Percentiles rank a stretch among this genome's conserved stretches.
Conservation (phyloP, 805 yeast species). For the Jamesozyma piceae region DNA sequence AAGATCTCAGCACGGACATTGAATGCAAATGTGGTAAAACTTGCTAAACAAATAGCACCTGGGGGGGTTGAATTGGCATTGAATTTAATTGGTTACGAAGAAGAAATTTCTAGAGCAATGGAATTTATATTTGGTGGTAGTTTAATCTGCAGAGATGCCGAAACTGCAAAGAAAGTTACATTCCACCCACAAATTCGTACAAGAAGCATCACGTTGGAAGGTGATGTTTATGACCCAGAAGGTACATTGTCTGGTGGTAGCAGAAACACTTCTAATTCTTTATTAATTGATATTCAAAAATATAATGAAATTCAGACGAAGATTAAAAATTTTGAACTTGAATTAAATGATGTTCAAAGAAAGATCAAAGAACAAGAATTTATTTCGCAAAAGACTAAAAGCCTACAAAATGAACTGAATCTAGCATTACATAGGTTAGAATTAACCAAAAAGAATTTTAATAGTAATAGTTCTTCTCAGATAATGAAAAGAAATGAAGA, state of each 20-base stretch:
- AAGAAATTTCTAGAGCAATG: conserved; percentile 71
- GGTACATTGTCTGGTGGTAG: conserved; percentile 97
- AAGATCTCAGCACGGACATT: conserved; percentile 60
- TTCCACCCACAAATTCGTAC: conserved; percentile 73
- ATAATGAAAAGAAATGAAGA: conserved; percentile 43
- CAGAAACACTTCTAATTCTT: conserved; percentile 47
- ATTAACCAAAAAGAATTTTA: conserved; percentile 45
- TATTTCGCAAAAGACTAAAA: conserved; percentile 41
- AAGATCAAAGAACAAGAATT: conserved; percentile 37
- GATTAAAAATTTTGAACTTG: conserved; percentile 34
- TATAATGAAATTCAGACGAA: conserved; percentile 40
- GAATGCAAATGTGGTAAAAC: conserved; percentile 40
- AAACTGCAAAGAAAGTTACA: conserved; percentile 81
- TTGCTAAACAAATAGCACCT: conserved; percentile 74
- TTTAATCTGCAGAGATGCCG: conserved; percentile 79
- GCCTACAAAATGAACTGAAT: conserved; percentile 49
- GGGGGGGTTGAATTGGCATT: conserved; percentile 84
- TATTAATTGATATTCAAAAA: conserved; percentile 57
- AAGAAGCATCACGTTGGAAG: conserved; percentile 81
- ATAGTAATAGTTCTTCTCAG: conserved; percentile 46
- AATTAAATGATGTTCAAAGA: conserved; percentile 33
- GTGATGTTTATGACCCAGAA: conserved; percentile 91
- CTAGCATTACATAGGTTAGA: conserved; percentile 51
- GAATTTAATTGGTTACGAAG: conserved; percentile 65
- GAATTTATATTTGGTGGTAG: conserved; percentile 84